phyloP scores from a whole-genome alignment of 768 basidiomycete genomes.

The Podaxis rugospora region DNA sequence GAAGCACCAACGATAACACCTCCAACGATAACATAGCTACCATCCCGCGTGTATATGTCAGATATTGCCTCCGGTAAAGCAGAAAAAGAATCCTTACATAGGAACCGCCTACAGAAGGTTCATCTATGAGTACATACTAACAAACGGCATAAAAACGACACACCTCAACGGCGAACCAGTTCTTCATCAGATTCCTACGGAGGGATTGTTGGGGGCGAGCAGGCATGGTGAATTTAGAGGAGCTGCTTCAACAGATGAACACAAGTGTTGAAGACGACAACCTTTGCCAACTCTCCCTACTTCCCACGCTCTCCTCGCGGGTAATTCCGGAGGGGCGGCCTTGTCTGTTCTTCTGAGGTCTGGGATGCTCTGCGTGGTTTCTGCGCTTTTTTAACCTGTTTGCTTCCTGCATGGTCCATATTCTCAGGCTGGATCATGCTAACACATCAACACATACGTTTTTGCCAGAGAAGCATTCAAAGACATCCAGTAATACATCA shows the following conservation, averaged over 20 bases:
- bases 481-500: slow-evolving; percentile 27
- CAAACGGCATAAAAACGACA: slow-evolving; percentile 15
- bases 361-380: too few relatives aligned
- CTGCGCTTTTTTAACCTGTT: too few relatives aligned
- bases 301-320: slow-evolving; percentile 30
- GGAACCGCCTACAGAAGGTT: slow-evolving; percentile 38
- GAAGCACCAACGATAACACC: slow-evolving; percentile 51
- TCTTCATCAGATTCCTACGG: slow-evolving; percentile 46
- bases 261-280: neutral
- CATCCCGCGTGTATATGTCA: neutral
- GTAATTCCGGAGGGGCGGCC: slow-evolving; percentile 26
- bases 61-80: neutral
- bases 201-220: slow-evolving; percentile 18
- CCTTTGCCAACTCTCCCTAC: slow-evolving; percentile 12
- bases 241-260: slow-evolving; percentile 6
- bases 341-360: neutral
- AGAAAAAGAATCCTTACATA: slow-evolving; percentile 32
- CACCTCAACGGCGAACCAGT: slow-evolving; percentile 77
- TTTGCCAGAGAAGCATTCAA: neutral
- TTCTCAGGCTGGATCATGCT: neutral
- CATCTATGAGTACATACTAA: neutral
- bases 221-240: slow-evolving; percentile 16
- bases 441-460: neutral
- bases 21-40: slow-evolving; percentile 47
- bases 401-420: too few relatives aligned